These are phyloP conservation scores for Torulaspora franciscae DNA, from an alignment of 805 yeast species.

Conservation along the genomic window DNA sequence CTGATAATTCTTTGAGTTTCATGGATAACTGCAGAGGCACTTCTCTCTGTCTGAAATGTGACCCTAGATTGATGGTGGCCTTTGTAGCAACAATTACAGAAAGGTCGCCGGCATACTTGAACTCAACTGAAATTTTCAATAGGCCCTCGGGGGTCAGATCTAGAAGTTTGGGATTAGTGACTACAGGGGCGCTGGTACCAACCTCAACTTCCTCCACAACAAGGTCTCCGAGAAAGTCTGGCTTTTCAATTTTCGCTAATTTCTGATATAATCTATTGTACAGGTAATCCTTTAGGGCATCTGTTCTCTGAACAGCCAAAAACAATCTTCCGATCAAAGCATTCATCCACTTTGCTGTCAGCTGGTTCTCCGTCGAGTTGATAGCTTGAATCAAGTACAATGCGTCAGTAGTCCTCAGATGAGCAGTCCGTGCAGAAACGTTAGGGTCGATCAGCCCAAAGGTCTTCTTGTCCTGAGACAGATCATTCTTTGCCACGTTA, in stretches of 20 bases:
- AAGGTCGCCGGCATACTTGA: conserved; percentile 72
- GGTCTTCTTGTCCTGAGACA: conserved; percentile 15
- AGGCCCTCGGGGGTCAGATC: conserved; percentile 79
- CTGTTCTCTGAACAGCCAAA: conserved; percentile 69
- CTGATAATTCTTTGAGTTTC: conserved; percentile 62
- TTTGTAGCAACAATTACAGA: conserved; percentile 76
- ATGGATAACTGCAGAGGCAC: conserved; percentile 70
- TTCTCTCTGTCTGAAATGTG: conserved; percentile 68
- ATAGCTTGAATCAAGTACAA: conserved; percentile 68
- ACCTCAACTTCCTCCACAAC: conserved; percentile 65
- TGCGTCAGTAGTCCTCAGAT: conserved; percentile 66
- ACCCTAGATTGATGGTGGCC: conserved; percentile 67
- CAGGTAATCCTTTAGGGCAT: conserved; percentile 53
- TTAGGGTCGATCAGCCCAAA: conserved; percentile 44
- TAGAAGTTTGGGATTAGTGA: conserved; percentile 65
- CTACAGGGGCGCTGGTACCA: conserved; percentile 75
- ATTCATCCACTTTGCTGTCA: conserved; percentile 85
- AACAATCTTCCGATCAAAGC: conserved; percentile 82
- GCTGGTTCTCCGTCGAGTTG: conserved; percentile 77
- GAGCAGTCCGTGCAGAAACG: conserved; percentile 65
- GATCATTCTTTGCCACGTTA: conserved; percentile 58
- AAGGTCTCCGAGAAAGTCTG: conserved; percentile 83
- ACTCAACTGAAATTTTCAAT: conserved; percentile 52
- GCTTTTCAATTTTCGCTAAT: conserved; percentile 72
- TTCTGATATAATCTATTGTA: conserved; percentile 61